Conservation (phyloP, 1,139 yeast genomes). For the Candida glucosophila region DNA sequence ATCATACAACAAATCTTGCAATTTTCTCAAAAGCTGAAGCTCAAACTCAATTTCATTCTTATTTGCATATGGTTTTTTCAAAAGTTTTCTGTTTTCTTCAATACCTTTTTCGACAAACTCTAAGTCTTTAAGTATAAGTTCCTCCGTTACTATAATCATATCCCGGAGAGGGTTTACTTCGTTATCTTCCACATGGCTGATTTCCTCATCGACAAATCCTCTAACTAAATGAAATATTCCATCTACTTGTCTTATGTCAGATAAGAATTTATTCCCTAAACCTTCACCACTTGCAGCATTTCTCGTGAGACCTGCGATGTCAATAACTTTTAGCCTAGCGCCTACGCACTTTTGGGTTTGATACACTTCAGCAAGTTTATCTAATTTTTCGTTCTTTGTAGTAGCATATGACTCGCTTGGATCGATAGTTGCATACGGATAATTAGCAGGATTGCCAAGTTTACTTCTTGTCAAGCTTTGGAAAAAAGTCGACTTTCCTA, state of each 20-base stretch:
- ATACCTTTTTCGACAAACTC: constrained; percentile 53
- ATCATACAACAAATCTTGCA: constrained; percentile 46
- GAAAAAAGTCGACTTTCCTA: constrained; percentile 62
- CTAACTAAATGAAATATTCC: constrained; percentile 67
- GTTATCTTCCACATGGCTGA: constrained; percentile 58
- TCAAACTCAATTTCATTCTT: constrained; percentile 30
- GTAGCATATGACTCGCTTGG: constrained; percentile 60
- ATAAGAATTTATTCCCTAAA: constrained; percentile 63
- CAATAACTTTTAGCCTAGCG: constrained; percentile 52
- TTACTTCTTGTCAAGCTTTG: constrained; percentile 64
- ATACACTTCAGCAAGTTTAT: constrained; percentile 35
- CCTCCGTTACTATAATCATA: constrained; percentile 61
- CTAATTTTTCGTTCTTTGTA: constrained; percentile 45
- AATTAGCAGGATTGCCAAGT: constrained; percentile 70
- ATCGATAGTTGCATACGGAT: constrained; percentile 73
- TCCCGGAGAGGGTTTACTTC: constrained; percentile 64
- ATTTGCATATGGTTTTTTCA: constrained; percentile 30
- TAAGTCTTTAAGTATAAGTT: constrained; percentile 61
- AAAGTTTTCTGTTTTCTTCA: constrained; percentile 35
- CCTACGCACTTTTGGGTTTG: constrained; percentile 45
- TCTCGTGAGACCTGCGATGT: constrained; percentile 68
- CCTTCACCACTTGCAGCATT: constrained; percentile 76
- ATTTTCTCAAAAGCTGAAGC: constrained; percentile 34
- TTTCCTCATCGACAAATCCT: constrained; percentile 60
- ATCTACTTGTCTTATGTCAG: constrained; percentile 66